Evolutionary conservation across 140 eudicot genomes (phyloP), one percentile per base, ranked within the genome.

Genomic region (Anethum foeniculum): DNA sequence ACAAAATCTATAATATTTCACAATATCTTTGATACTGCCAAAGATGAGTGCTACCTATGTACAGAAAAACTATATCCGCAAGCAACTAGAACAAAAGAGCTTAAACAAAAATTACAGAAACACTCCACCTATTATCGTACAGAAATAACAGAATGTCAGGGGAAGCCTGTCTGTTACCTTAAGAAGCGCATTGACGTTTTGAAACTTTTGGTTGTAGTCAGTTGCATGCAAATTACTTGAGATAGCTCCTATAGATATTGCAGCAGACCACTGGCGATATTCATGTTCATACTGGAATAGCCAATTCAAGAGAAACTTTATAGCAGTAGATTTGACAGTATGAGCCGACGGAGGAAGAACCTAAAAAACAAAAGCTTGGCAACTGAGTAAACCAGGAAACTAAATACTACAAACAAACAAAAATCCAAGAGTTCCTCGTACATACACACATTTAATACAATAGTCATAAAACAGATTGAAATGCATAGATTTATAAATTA

Each of bases 251-350:
- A 96, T 90, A 87, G 99, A 86, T 77, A 96, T 89, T 77, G 98
- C 99, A 78, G 99, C 98, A 48, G 99, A 89, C 99, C 98, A 93
- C 79, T 96, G 99, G 84, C 94, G 97, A 78, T 91, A 81, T 85
- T 96, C 99, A 83, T 96, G 99, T 81, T 93, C 99, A 84, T 89
- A 86, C 88, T 93, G 98, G 76, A 81, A 87, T 82, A 96, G 82
- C 98, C 98, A 96, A 76, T 73, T 85, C 76, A 91, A 79, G 77
- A 96, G 83, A 85, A 89, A 93, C 83, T 90, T 91, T 49, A 96
- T 88, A 82, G 98, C 99, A 78, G 89, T 72, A 41, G 93, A 83
- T 85, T 91, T 92, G 77, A 89, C 85, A 85, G 94, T 87, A 91
- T 96, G 99, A 48, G 89, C 98, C 68, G 98, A 89, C 16, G 91